phyloP scores from a whole-genome alignment of 2,329 filamentous ascomycete genomes.

The Cladosporium sp. region DNA sequence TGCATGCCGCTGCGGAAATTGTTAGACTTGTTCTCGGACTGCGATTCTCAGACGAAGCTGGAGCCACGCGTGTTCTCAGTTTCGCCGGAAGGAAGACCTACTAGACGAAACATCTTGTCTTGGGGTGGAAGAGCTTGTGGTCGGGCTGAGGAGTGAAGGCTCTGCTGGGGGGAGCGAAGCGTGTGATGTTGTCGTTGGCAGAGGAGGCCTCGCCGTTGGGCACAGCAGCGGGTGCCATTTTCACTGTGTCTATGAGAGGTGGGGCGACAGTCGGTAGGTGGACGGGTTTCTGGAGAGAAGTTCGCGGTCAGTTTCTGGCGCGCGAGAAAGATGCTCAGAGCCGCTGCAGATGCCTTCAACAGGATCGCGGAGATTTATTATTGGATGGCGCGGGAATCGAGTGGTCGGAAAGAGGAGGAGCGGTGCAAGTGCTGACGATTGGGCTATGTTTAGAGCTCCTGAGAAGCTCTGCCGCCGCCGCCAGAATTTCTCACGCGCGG shows the following conservation, averaged over 20 bases:
- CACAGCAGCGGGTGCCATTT: slow-evolving; percentile 43
- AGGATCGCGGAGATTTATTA: background rate
- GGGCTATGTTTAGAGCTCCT: slow-evolving; percentile 15
- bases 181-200: slow-evolving; percentile 98
- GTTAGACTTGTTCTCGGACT: slow-evolving; percentile 24
- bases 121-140: slow-evolving; percentile 95
- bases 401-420: background rate
- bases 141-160: slow-evolving; percentile 81
- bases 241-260: slow-evolving; percentile 23
- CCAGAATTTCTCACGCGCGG: slow-evolving; percentile 14
- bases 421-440: slow-evolving; percentile 10
- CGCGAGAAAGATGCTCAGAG: background rate
- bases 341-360: slow-evolving; percentile 5
- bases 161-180: slow-evolving; percentile 88
- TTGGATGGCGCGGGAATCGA: background rate
- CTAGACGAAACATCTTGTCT: slow-evolving; percentile 99
- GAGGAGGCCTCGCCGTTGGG: slow-evolving; percentile 45
- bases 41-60: background rate
- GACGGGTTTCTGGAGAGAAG: background rate
- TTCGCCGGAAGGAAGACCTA: slow-evolving; percentile 39
- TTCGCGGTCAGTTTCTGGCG: background rate
- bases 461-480: slow-evolving; percentile 7
- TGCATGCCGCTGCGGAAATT: slow-evolving; percentile 69
- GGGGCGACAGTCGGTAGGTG: slow-evolving; percentile 4
- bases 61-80: background rate